These are phyloP conservation scores for Calonectria honghensis DNA, from an alignment of 2,329 filamentous ascomycete genomes.

Conservation along the genomic window DNA sequence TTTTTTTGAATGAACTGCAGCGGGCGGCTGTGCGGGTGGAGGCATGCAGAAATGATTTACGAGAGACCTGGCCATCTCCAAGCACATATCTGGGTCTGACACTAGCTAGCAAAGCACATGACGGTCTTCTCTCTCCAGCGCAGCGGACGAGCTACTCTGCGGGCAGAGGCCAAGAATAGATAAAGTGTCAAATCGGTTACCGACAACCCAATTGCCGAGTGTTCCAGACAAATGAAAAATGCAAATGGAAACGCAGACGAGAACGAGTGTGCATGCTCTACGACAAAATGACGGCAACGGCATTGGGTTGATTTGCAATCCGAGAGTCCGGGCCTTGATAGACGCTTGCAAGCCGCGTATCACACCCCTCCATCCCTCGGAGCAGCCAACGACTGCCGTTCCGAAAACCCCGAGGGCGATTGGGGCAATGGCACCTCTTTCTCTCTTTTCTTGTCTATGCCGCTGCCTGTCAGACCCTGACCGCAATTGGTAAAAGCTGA, in stretches of 20 bases:
- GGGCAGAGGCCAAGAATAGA: slow-evolving; percentile 21
- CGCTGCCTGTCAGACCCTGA: background rate
- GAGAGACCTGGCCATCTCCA: slow-evolving; percentile 24
- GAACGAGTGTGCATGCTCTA: slow-evolving; percentile 6
- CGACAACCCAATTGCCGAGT: slow-evolving; percentile 11
- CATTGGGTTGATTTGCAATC: slow-evolving; percentile 8
- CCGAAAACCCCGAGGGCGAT: slow-evolving; percentile 2
- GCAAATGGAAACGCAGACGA: background rate
- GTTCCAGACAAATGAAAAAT: background rate
- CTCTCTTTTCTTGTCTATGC: background rate
- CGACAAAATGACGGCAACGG: slow-evolving; percentile 6
- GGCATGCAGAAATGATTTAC: slow-evolving; percentile 33
- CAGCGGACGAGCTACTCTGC: background rate
- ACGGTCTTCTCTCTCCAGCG: background rate
- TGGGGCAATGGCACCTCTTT: background rate
- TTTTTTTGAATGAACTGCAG: slow-evolving; percentile 13
- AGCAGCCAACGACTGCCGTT: background rate
- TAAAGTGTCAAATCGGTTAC: slow-evolving; percentile 10
- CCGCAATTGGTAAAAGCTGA: slow-evolving; percentile 15
- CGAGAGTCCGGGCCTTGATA: background rate
- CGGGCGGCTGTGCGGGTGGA: background rate
- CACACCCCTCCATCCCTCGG: slow-evolving; percentile 7
- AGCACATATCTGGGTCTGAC: slow-evolving; percentile 16
- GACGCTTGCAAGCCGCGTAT: slow-evolving; percentile 10
- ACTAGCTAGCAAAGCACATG: slow-evolving; percentile 7